Evolutionary conservation across 140 eudicot genomes (phyloP).

Genomic region (Bidens hawaiensis): DNA sequence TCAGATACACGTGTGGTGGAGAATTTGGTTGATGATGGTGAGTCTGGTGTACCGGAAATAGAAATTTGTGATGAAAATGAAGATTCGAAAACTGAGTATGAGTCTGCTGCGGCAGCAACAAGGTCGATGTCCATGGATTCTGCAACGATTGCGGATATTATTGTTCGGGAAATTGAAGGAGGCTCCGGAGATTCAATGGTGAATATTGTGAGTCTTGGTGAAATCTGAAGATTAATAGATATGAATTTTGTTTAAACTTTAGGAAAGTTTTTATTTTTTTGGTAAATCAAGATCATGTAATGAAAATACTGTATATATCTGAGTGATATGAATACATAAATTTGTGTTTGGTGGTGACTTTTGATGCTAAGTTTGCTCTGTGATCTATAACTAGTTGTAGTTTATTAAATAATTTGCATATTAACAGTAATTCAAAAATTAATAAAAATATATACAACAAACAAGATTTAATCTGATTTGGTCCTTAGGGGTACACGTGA

Average conservation of each 20-base stretch:
- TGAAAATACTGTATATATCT: not conserved
- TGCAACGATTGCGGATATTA: not conserved
- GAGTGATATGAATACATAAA: not conserved
- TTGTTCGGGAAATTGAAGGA: constrained; percentile 1
- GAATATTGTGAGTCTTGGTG: not conserved
- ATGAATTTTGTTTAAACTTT: not conserved
- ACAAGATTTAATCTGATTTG: no score
- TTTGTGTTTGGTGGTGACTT: no score
- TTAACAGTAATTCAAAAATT: no score
- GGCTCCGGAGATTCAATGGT: not conserved
- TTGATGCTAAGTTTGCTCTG: no score
- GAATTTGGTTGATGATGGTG: constrained; percentile 15
- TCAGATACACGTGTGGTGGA: constrained; percentile 14
- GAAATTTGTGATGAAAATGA: constrained; percentile 23
- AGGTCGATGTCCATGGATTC: constrained; percentile 26
- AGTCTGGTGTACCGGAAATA: constrained; percentile 1
- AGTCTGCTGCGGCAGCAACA: not conserved
- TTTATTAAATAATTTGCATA: no score
- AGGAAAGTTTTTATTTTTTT: constrained; percentile 4
- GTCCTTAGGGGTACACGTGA: no score
- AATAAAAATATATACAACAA: no score
- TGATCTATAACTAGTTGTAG: no score
- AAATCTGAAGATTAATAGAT: constrained; percentile 1
- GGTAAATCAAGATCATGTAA: not conserved
- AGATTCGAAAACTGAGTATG: constrained; percentile 30